Evolutionary conservation across 2,329 filamentous ascomycete genomes (phyloP), one percentile per base, ranked within the genome.

Genomic region (Xylariales sp.): DNA sequence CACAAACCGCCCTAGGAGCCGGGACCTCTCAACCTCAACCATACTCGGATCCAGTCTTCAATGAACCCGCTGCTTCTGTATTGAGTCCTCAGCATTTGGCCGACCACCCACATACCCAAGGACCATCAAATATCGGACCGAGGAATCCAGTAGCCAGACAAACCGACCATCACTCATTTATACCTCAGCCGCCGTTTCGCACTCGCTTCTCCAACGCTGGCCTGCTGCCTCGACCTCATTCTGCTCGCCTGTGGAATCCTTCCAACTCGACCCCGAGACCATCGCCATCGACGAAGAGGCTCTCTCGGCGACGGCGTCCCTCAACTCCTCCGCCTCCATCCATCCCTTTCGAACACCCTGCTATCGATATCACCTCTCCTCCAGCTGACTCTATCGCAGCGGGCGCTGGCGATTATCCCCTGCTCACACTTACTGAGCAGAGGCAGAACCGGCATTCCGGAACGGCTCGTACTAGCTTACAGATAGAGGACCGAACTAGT

Each of bases 161-260:
- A 31, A 21, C n/a, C n/a, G n/a, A n/a, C n/a, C n/a, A n/a, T n/a
- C n/a, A n/a, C n/a, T n/a, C n/a, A n/a, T n/a, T n/a, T n/a, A n/a
- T n/a, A n/a, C 18, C 35, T 30, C 40, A 38, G 36, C 31, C 36
- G 29, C 40, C 37, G 19, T 30, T 31, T 28, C 35, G 35, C 25
- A 14, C 40, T 44, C 44, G 6, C n/a, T 15, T 17, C 42, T 16
- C 21, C 39, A 48, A 15, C 53, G 55, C 18, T 58, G n/a, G 48
- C 21, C 61, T 63, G 18, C 55, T 63, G 33, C 63, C 59, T 37
- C 66, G 62, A 20, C 60, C 67, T 20, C 63, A 66, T 5, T 63
- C 71, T 16, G 67, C 69, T 31, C 72, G 74, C 24, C 71, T 79
- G 46, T 79, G 76, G 76, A 79, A 79, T 50, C 76, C 76, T 17